These are phyloP conservation scores for Cryphonectria radicalis DNA, from an alignment of 2,329 filamentous ascomycete species.

Conservation along the genomic window DNA sequence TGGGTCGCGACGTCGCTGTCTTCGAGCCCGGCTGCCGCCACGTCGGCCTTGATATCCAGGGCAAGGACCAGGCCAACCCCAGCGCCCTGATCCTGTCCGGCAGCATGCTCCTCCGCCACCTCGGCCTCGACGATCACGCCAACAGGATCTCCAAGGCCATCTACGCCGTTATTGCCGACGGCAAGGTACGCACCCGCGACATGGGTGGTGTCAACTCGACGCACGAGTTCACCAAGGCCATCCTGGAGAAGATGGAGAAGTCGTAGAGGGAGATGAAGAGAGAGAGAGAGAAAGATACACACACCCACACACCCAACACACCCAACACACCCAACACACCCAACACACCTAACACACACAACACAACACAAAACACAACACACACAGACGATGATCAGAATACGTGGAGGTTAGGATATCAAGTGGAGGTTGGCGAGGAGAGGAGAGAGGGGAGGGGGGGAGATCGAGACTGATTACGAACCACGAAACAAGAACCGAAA, in stretches of 20 bases:
- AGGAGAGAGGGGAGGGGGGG: neutral
- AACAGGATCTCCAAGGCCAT: conserved; percentile 94
- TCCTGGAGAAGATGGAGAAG: conserved; percentile 93
- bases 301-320: neutral
- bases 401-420: neutral
- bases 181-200: conserved; percentile 86
- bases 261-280: conserved; percentile 49
- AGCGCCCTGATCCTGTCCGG: conserved; percentile 93
- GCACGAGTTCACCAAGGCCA: conserved; percentile 91
- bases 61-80: conserved; percentile 99
- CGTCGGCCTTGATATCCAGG: conserved; percentile 99
- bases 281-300: neutral
- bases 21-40: conserved; percentile 99
- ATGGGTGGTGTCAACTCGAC: conserved; percentile 93
- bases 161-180: conserved; percentile 81
- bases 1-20: conserved; percentile 96
- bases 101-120: conserved; percentile 95
- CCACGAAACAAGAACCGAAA: neutral
- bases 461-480: neutral
- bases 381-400: neutral
- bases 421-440: neutral
- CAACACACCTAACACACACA: neutral
- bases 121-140: conserved; percentile 96
- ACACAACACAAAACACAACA: neutral
- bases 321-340: neutral